phyloP scores from a whole-genome alignment of 257 asterid species.

The Lantana camara region DNA sequence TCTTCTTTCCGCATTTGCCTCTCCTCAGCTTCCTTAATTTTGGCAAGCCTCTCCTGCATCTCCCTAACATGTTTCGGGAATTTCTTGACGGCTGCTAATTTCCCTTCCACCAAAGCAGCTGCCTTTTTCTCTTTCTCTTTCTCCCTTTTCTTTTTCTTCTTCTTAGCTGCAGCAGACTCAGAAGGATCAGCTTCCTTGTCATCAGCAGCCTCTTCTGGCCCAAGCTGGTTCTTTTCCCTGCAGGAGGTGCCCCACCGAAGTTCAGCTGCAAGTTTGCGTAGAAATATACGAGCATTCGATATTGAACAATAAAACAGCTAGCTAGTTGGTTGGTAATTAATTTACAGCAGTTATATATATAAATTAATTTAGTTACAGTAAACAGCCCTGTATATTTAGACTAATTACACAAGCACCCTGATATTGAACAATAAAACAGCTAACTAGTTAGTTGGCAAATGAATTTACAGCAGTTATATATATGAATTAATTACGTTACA shows the following conservation, averaged over 20 bases:
- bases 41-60: slow-evolving; percentile 90
- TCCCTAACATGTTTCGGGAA: slow-evolving; percentile 77
- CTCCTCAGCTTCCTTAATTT: slow-evolving; percentile 75
- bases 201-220: slow-evolving; percentile 49
- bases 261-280: slow-evolving; percentile 74
- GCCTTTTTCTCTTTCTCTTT: slow-evolving; percentile 71
- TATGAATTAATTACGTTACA: too few relatives aligned
- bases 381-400: too few relatives aligned
- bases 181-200: slow-evolving; percentile 66
- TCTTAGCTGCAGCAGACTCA: slow-evolving; percentile 65
- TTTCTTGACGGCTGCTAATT: slow-evolving; percentile 57
- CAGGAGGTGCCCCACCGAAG: slow-evolving; percentile 64
- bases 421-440: too few relatives aligned
- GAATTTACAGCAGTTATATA: too few relatives aligned
- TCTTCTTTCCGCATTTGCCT: slow-evolving; percentile 77
- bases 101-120: slow-evolving; percentile 64
- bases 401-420: too few relatives aligned
- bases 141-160: slow-evolving; percentile 85
- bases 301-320: too few relatives aligned
- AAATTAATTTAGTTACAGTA: too few relatives aligned
- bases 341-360: too few relatives aligned
- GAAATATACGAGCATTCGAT: too few relatives aligned
- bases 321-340: too few relatives aligned
- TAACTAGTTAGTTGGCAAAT: too few relatives aligned
- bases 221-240: slow-evolving; percentile 52